phyloP scores from a whole-genome alignment of 2,329 filamentous ascomycete species.

The Ambrosiella cleistominuta region DNA sequence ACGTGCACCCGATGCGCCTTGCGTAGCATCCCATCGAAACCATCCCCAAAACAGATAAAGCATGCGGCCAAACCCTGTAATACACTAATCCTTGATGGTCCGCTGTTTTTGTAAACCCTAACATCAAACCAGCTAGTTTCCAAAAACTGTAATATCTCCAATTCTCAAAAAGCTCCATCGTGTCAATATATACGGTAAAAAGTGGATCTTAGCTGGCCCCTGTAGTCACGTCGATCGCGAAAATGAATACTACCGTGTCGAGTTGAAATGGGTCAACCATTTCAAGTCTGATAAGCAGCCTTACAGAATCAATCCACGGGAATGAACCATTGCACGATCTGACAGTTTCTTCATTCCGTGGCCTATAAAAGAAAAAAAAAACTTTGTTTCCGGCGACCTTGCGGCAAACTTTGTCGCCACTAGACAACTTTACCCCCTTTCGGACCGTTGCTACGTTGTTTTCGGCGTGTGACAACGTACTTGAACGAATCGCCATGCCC shows the following conservation, averaged over 20 bases:
- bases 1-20: not conserved
- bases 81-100: not conserved
- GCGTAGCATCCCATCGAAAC: not conserved
- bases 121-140: not conserved
- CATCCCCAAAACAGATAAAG: not conserved
- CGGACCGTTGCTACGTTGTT: too few relatives aligned
- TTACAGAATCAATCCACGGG: not conserved
- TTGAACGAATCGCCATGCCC: not conserved
- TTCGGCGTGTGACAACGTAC: too few relatives aligned
- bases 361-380: too few relatives aligned
- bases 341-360: not conserved
- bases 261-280: not conserved
- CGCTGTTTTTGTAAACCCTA: not conserved
- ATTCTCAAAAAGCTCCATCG: not conserved
- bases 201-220: not conserved
- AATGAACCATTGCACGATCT: not conserved
- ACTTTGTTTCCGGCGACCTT: too few relatives aligned
- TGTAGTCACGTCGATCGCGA: not conserved
- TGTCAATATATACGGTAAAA: not conserved
- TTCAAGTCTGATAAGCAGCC: not conserved
- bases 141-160: too few relatives aligned
- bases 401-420: not conserved
- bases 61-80: not conserved
- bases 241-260: not conserved
- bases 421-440: not conserved